Conservation (phyloP, 1,284 basidiomycete species). For the Tilletiaria anomala region DNA sequence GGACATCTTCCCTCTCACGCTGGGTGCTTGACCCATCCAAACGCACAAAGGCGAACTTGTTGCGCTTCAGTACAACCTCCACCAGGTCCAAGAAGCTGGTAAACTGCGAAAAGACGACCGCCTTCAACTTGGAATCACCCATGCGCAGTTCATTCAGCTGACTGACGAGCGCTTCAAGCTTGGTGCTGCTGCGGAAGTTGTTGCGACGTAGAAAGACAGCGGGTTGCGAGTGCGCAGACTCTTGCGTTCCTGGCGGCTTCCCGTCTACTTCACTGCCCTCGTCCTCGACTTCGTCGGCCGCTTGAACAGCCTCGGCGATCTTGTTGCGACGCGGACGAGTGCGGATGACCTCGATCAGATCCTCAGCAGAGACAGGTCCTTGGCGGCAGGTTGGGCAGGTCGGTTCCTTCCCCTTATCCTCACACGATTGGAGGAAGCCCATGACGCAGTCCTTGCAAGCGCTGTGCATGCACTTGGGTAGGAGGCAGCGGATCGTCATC, state of each 20-base stretch:
- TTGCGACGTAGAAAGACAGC: constrained; percentile 56
- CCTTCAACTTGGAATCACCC: constrained; percentile 42
- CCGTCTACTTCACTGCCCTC: constrained; percentile 3
- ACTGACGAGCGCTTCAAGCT: constrained; percentile 58
- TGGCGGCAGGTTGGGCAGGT: constrained; percentile 27
- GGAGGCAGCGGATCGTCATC: constrained; percentile 20
- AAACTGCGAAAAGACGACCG: constrained; percentile 42
- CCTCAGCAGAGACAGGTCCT: constrained; percentile 46
- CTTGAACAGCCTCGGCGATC: constrained; percentile 39
- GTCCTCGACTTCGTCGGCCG: constrained; percentile 19
- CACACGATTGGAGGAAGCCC: constrained; percentile 52
- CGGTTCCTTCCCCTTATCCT: constrained; percentile 53
- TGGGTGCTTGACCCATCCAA: constrained; percentile 88
- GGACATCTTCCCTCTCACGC: constrained; percentile 60
- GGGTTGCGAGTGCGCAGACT: constrained; percentile 36
- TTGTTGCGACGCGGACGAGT: constrained; percentile 43
- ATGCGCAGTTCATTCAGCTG: constrained; percentile 49
- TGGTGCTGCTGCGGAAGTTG: constrained; percentile 74
- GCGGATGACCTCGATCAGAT: constrained; percentile 43
- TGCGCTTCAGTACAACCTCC: constrained; percentile 16
- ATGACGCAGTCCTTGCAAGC: constrained; percentile 67
- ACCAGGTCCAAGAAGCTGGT: constrained; percentile 41
- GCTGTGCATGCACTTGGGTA: constrained; percentile 39
- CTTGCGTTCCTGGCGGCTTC: neutral
- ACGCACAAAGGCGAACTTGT: constrained; percentile 19